Evolutionary conservation across 352 stramenopile species (phyloP), one percentile per base, ranked within the genome.

Genomic region (Phytophthora nicotianae): DNA sequence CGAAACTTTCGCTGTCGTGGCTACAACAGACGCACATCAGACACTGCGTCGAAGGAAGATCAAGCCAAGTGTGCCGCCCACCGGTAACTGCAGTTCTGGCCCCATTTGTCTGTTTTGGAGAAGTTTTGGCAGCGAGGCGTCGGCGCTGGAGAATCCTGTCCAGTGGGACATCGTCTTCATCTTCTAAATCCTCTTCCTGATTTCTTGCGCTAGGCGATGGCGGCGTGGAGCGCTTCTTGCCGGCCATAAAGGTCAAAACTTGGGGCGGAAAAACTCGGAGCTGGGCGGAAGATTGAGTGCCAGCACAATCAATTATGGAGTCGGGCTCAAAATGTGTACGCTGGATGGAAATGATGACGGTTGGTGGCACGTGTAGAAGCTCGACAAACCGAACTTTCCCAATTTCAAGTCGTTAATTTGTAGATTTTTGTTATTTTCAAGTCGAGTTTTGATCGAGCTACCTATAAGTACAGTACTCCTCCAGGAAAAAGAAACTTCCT

Each of bases 101-200:
- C 45, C 17, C 45, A 70, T 45, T 66, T 11, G 27, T 60, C 53
- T 14, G 47, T 43, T 52, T 38, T 14, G 7, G 32, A 9, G 38
- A 29, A 6, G 40, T 41, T 46, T 41, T 61, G n/a, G 50, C 41
- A 29, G 10, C 9, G 13, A 47, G 26, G 27, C 56, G 67, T 42
- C 56, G 57, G 19, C 58, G 62, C 26, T 62, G 46, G 13, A 70
- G 53, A 19, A 75, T 50, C 20, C 7, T 56, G 19, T 54, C 26
- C 8, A 76, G 55, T 33, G 64, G 58, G 1, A 68, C 49, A 55
- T 76, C 64, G 46, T 76, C 68, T 3, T 63, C 53, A 37, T 62
- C 57, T 2, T 72, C 55, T 7, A 46, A 49, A 62, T 57, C 8
- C 17, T 19, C 40, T 40, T 43, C 11, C 14, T 32, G 24, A 19